Evolutionary conservation across 495 filamentous ascomycete species (phyloP), one percentile per base, ranked within the genome.

Genomic region (Neurospora intermedia): DNA sequence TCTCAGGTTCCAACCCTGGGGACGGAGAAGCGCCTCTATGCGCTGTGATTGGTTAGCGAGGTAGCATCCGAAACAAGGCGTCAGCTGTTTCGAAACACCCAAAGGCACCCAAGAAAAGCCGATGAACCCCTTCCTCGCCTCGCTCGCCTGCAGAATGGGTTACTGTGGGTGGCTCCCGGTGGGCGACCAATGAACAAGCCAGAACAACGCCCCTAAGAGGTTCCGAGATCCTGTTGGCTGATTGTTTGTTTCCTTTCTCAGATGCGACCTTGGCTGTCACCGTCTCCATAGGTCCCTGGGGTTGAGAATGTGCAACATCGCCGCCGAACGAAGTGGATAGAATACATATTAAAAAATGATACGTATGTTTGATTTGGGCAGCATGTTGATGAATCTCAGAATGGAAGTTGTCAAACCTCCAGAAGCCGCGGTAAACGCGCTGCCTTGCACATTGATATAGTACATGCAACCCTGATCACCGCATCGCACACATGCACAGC

Each of bases 71-170:
- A 48, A 48, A 46, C 45, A 54, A 54, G 46, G 46, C 48, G 20
- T 69, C 45, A 73, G 72, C 42, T 73, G 78, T 80, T 78, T 80
- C 78, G 75, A 80, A 80, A 80, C 78, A 80, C 46, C 71, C 72
- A 71, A 48, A 20, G 43, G 7, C 43, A 46, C 45, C 45, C 45
- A 48, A 48, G 45, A 48, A 48, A 20, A 23, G 11, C n/a, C 46
- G 46, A 48, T n/a, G 46, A 23, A 23, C 46, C 46, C 45, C 46
- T 54, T 23, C n/a, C 10, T 23, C 40, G 2, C 40, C 40, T 41
- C 9, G 9, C 40, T 43, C 45, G 45, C 71, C 70, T 74, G 75
- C 77, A 76, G 72, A n/a, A 48, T 48, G 46, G 72, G 66, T 75
- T 62, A 59, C 11, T 13, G 23, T 31, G 23, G 23, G 23, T 62